Percentiles rank a stretch among this genome's conserved stretches.
phyloP scores from a whole-genome alignment of 78 protist species.

The Trichosphaerium sp. region DNA sequence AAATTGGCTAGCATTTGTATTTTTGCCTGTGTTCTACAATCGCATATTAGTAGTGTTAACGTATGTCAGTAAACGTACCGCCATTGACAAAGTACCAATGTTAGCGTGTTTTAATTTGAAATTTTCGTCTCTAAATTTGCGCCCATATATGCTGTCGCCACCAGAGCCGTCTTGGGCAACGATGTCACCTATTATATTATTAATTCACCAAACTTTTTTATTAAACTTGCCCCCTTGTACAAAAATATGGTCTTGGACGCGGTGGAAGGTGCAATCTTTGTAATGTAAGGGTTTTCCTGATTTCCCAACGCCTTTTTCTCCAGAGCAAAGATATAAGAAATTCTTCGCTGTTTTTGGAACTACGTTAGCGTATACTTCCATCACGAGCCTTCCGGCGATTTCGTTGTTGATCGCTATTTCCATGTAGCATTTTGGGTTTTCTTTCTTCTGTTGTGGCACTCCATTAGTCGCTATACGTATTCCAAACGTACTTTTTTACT shows the following conservation, averaged over 20 bases:
- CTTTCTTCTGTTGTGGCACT: too few relatives aligned
- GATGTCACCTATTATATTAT: too few relatives aligned
- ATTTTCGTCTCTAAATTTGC: constrained; percentile 70
- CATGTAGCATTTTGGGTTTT: constrained; percentile 42
- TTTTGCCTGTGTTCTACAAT: constrained; percentile 74
- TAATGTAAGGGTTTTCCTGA: constrained; percentile 72
- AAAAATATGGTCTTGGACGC: too few relatives aligned
- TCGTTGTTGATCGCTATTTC: constrained; percentile 34
- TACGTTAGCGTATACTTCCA: constrained; percentile 61
- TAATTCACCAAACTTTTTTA: too few relatives aligned
- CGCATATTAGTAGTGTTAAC: too few relatives aligned
- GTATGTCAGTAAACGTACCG: too few relatives aligned
- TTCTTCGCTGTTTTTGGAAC: constrained; percentile 43
- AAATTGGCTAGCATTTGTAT: constrained; percentile 53
- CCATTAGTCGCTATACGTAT: too few relatives aligned
- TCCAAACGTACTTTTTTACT: too few relatives aligned
- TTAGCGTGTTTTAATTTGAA: constrained; percentile 65
- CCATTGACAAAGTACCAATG: constrained; percentile 75
- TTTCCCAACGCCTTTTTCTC: constrained; percentile 55
- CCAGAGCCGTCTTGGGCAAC: too few relatives aligned
- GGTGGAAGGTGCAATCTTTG: constrained; percentile 80
- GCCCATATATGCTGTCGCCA: constrained; percentile 82
- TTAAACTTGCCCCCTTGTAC: too few relatives aligned
- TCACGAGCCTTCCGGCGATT: constrained; percentile 25
- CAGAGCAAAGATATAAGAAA: constrained; percentile 45